These are phyloP conservation scores for Suillus tomentosus DNA, from an alignment of 768 basidiomycete species.

Conservation along the genomic window DNA sequence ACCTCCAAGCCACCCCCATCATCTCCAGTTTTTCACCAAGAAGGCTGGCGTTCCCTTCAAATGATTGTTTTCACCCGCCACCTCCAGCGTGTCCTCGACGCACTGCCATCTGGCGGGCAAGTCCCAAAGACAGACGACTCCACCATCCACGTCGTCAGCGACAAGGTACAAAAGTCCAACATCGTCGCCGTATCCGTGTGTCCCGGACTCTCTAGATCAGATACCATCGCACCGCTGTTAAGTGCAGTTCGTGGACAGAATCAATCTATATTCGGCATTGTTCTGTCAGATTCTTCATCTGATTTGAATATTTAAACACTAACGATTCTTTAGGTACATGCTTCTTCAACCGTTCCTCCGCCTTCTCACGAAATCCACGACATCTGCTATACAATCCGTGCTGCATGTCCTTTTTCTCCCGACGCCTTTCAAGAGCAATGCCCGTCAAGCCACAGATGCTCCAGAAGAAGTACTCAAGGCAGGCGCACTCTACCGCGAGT, in stretches of 20 bases:
- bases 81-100: constrained; percentile 82
- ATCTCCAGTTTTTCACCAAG: constrained; percentile 46
- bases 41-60: constrained; percentile 68
- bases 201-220: constrained; percentile 73
- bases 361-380: constrained; percentile 69
- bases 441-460: constrained; percentile 28
- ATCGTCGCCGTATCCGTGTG: constrained; percentile 74
- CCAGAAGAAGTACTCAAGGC: constrained; percentile 73
- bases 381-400: constrained; percentile 68
- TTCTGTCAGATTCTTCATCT: constrained; percentile 45
- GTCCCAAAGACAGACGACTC: constrained; percentile 41
- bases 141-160: constrained; percentile 39
- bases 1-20: constrained; percentile 30
- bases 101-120: constrained; percentile 66
- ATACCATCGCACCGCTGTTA: constrained; percentile 57
- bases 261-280: constrained; percentile 44
- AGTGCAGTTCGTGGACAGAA: constrained; percentile 29
- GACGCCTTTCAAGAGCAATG: constrained; percentile 67
- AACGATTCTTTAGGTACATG: constrained; percentile 53
- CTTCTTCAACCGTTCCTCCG: constrained; percentile 66
- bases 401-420: constrained; percentile 82
- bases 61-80: constrained; percentile 69
- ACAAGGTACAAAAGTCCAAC: constrained; percentile 61
- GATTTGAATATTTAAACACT: constrained; percentile 12
- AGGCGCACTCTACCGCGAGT: constrained; percentile 77